Conservation (phyloP, 768 basidiomycete species). For the Coprinellus aureogranulatus region DNA sequence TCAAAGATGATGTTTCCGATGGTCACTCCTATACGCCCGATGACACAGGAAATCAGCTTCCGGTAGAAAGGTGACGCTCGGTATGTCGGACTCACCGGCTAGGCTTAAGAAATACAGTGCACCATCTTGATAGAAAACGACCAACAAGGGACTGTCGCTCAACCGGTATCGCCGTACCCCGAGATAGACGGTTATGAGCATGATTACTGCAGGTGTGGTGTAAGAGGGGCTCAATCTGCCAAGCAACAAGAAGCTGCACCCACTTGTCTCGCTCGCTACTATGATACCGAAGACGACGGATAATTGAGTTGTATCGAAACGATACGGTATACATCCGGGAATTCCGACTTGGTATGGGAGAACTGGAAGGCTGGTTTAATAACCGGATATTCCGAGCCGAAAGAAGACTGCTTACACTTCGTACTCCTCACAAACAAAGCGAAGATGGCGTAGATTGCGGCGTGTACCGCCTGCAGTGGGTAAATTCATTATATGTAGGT, state of each 20-base stretch:
- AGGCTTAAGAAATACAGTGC: not conserved
- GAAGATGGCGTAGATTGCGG: not conserved
- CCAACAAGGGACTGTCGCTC: not conserved
- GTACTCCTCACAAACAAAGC: not conserved
- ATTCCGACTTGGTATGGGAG: not conserved
- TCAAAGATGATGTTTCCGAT: slow-evolving; percentile 12
- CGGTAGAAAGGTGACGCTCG: too few species aligned
- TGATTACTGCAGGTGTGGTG: not conserved
- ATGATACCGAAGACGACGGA: slow-evolving; percentile 4
- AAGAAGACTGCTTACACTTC: not conserved
- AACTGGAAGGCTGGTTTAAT: not conserved
- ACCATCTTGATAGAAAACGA: slow-evolving; percentile 1
- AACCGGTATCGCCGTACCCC: not conserved
- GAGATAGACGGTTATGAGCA: slow-evolving; percentile 2
- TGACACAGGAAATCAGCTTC: too few species aligned
- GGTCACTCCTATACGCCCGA: slow-evolving; percentile 7
- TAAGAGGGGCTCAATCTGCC: too few species aligned
- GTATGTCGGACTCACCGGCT: not conserved
- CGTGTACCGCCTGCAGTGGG: slow-evolving; percentile 3
- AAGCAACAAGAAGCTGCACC: not conserved
- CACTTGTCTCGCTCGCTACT: slow-evolving; percentile 3
- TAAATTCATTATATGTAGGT: too few species aligned
- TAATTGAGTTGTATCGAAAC: not conserved
- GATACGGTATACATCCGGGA: slow-evolving; percentile 2
- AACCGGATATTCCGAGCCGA: not conserved